Percentiles rank a stretch among this genome's conserved stretches.
These are phyloP conservation scores for Pulveroboletus sp. DNA, from an alignment of 768 basidiomycete species.

Conservation along the genomic window DNA sequence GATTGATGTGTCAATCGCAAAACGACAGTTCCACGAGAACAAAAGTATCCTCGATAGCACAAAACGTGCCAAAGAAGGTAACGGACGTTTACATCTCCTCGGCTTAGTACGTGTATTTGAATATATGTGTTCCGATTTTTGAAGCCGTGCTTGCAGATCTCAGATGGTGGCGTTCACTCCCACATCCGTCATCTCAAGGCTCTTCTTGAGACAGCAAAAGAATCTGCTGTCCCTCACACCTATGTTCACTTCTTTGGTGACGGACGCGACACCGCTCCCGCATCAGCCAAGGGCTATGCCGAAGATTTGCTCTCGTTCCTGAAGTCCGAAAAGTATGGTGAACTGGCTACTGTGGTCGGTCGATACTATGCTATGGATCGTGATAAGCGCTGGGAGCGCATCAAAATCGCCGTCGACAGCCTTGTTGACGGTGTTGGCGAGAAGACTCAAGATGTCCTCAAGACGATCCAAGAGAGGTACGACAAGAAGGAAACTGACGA, in stretches of 20 bases:
- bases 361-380: slow-evolving; percentile 98
- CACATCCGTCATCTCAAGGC: slow-evolving; percentile 90
- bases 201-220: slow-evolving; percentile 87
- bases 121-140: background rate
- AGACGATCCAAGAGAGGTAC: slow-evolving; percentile 72
- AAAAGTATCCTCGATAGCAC: slow-evolving; percentile 67
- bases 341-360: slow-evolving; percentile 82
- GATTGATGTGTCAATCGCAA: slow-evolving; percentile 91
- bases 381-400: slow-evolving; percentile 93
- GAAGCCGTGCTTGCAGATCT: slow-evolving; percentile 45
- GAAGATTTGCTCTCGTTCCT: slow-evolving; percentile 77
- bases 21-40: slow-evolving; percentile 81
- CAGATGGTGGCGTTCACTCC: slow-evolving; percentile 97
- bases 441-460: slow-evolving; percentile 53
- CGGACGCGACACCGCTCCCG: slow-evolving; percentile 91
- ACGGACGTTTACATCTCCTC: slow-evolving; percentile 83
- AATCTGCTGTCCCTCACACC: slow-evolving; percentile 76
- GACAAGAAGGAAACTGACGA: slow-evolving; percentile 88
- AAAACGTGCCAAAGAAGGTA: slow-evolving; percentile 76
- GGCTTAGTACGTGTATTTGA: slow-evolving; percentile 62
- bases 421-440: slow-evolving; percentile 71
- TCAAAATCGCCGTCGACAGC: slow-evolving; percentile 87
- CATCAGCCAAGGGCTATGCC: slow-evolving; percentile 75
- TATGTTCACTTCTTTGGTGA: slow-evolving; percentile 95
- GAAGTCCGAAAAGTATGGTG: slow-evolving; percentile 72